phyloP scores from a whole-genome alignment of 352 stramenopile genomes.

The Phytophthora brassicae region DNA sequence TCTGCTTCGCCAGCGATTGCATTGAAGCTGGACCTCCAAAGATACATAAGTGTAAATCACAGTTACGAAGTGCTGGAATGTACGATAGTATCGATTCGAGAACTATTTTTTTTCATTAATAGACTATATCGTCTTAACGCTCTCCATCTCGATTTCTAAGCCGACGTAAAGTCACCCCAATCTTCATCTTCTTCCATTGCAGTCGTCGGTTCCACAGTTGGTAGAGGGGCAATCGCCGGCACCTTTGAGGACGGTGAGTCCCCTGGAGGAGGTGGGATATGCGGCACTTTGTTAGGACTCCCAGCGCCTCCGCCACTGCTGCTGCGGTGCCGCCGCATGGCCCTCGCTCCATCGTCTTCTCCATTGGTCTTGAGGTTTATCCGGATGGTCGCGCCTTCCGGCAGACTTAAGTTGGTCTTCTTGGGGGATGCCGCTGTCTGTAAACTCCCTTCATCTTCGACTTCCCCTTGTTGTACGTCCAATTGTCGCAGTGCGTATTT shows the following conservation, averaged over 20 bases:
- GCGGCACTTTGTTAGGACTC: conserved; percentile 45
- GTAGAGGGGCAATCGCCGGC: conserved; percentile 25
- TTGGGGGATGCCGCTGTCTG: conserved; percentile 30
- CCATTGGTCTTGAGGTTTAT: conserved; percentile 73
- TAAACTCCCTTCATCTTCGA: too few species aligned
- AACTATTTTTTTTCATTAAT: background rate
- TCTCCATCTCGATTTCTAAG: conserved; percentile 22
- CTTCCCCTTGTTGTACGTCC: conserved; percentile 34
- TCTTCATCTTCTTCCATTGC: conserved; percentile 63
- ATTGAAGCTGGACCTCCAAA: too few species aligned
- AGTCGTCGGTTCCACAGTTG: conserved; percentile 25
- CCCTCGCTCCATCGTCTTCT: conserved; percentile 29
- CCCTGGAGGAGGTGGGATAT: conserved; percentile 60
- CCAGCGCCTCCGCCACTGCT: conserved; percentile 34
- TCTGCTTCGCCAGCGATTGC: background rate
- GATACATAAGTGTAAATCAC: background rate
- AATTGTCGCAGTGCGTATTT: conserved; percentile 78
- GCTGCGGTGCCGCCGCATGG: conserved; percentile 19
- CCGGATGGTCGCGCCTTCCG: conserved; percentile 69
- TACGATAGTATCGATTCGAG: too few species aligned
- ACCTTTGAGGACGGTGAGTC: conserved; percentile 26
- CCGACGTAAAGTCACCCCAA: conserved; percentile 85
- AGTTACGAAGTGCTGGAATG: background rate
- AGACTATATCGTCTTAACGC: background rate
- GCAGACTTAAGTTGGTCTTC: conserved; percentile 63